A percentile compares a stretch with the other conserved stretches of the same genome.
Evolutionary conservation across 2,329 filamentous ascomycete species (phyloP).

Genomic region (Cytospora chrysosperma): DNA sequence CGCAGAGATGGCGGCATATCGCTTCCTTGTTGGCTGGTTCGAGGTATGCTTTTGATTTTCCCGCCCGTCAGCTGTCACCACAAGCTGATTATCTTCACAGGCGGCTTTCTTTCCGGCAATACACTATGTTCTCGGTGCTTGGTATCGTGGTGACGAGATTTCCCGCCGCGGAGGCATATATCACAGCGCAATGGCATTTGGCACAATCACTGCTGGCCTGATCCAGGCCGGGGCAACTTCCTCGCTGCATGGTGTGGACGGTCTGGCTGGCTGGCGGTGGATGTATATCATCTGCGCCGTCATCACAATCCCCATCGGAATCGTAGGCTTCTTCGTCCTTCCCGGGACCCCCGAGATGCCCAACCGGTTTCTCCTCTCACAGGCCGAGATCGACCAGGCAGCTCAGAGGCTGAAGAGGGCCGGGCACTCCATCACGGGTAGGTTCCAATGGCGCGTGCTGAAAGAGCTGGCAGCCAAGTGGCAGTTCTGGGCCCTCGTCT

Average conservation of each 20-base stretch:
- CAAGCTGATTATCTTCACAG: conserved; percentile 5
- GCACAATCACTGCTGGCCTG: conserved; percentile 51
- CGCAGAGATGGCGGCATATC: conserved; percentile 50
- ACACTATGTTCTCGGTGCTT: conserved; percentile 41
- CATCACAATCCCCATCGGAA: conserved; percentile 54
- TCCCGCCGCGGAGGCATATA: conserved; percentile 50
- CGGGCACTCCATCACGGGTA: conserved; percentile 41
- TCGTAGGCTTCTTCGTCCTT: conserved; percentile 50
- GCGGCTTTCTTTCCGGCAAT: conserved; percentile 42
- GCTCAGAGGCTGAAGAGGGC: conserved; percentile 44
- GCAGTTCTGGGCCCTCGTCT: conserved; percentile 50
- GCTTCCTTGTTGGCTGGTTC: conserved; percentile 55
- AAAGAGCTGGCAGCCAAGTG: conserved; percentile 39
- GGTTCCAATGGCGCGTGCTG: conserved; percentile 34
- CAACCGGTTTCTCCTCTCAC: conserved; percentile 45
- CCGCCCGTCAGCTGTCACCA: too few species aligned
- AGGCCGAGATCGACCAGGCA: conserved; percentile 47
- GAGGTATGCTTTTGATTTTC: conserved; percentile 35
- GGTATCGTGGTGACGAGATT: conserved; percentile 50
- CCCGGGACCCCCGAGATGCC: conserved; percentile 52
- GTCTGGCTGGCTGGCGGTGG: conserved; percentile 53
- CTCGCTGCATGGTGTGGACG: conserved; percentile 43
- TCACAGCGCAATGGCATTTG: conserved; percentile 51
- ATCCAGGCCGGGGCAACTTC: conserved; percentile 45
- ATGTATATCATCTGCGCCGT: conserved; percentile 55